Percentiles rank a stretch among this genome's conserved stretches.
Conservation (phyloP, 2,329 filamentous ascomycete species). For the Emmonsiellopsis sp. region DNA sequence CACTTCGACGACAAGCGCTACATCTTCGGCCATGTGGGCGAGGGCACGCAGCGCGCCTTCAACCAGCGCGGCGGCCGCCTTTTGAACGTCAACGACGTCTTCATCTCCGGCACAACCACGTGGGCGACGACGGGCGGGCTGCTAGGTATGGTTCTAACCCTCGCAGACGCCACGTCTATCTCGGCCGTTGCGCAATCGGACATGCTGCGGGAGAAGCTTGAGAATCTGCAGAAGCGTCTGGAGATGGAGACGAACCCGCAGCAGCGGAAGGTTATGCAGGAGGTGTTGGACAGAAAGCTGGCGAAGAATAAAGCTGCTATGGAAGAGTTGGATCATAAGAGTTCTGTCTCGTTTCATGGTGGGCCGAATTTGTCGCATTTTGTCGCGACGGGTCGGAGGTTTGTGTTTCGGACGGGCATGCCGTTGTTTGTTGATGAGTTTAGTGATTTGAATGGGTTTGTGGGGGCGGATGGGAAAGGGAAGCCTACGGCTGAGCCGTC, state of each 20-base stretch:
- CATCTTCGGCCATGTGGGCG: slow-evolving; percentile 70
- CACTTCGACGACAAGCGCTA: slow-evolving; percentile 78
- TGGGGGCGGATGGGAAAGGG: slow-evolving; percentile 9
- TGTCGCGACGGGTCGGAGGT: slow-evolving; percentile 72
- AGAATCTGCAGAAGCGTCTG: slow-evolving; percentile 5
- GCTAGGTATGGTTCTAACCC: slow-evolving; percentile 72
- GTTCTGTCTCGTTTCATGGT: slow-evolving; percentile 61
- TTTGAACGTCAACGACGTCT: slow-evolving; percentile 63
- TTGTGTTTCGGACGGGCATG: slow-evolving; percentile 78
- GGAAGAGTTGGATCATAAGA: slow-evolving; percentile 6
- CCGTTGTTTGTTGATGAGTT: slow-evolving; percentile 66
- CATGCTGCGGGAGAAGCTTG: slow-evolving; percentile 30
- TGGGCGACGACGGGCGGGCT: slow-evolving; percentile 76
- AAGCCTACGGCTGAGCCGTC: slow-evolving; percentile 45
- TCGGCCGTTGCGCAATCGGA: slow-evolving; percentile 39
- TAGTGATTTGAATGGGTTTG: slow-evolving; percentile 21
- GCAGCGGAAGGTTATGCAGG: slow-evolving; percentile 16
- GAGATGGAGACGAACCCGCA: slow-evolving; percentile 27
- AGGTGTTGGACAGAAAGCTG: slow-evolving; percentile 16
- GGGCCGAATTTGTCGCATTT: slow-evolving; percentile 66
- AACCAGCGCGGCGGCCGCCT: slow-evolving; percentile 59
- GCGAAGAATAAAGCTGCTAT: slow-evolving; percentile 8
- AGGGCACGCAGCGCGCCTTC: slow-evolving; percentile 75
- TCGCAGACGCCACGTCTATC: slow-evolving; percentile 58
- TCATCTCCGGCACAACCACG: slow-evolving; percentile 67